Evolutionary conservation across 768 basidiomycete species (phyloP), one percentile per base, ranked within the genome.

Genomic region (Pleurotus djamor): DNA sequence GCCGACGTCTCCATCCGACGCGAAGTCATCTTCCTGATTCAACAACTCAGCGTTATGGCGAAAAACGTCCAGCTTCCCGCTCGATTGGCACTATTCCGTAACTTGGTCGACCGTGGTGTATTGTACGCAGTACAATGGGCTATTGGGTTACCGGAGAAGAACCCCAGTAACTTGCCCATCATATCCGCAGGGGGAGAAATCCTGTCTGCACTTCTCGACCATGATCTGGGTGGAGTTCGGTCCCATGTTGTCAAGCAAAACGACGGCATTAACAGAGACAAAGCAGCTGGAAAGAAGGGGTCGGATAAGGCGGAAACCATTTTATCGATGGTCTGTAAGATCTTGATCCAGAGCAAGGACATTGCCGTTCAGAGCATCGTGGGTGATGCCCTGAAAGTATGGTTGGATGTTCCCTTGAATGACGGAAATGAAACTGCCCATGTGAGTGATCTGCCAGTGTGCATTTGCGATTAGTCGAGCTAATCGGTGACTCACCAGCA

Each of bases 81-180:
- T 13, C 90, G 97, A 38, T 80, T 96, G 70, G 77, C 84, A 2
- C 83, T 98, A 8, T 98, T 96, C 75, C 88, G 94, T 50, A 81
- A 86, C 6, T 82, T 98, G 21, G 86, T 96, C 52, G 94, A 97
- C 61, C 84, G 90, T 5, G 96, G 94, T 1, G 81, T 98, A 47
- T 78, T 98, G 2, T 90, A 89, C 63, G 91, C 91, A n/a, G 85
- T 96, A 12, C 93, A 97, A 67, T 96, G 94, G 92, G 94, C 94
- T 1, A 81, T 98, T 50, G 76, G 78, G n/a, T 80, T 88, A 34
- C 72, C 85, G 2, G 89, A 91, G 68, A 80, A 76, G 52, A 81
- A 86, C 35, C 72, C 74, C 16, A 64, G 63, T 2, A 76, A 76
- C 64, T 79, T 75, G 63, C 66, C 72, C 37, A 86, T 98, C 74